Evolutionary conservation across 1,284 basidiomycete genomes (phyloP), one percentile per base, ranked within the genome.

Genomic region (Heterobasidion annosum): DNA sequence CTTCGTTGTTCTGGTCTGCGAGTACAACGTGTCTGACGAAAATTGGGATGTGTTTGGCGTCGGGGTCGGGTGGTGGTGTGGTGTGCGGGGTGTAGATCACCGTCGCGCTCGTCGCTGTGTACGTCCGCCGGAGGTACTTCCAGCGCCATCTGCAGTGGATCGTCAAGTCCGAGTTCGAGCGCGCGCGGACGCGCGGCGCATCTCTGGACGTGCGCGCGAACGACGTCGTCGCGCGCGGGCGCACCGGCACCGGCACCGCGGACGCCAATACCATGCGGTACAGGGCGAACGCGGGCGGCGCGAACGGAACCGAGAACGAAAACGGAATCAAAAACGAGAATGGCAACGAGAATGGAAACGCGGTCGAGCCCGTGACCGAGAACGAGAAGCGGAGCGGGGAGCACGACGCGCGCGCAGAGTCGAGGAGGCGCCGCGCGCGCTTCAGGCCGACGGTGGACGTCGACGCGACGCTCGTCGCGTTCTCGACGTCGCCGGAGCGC

Each of bases 121-220:
- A 77, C 53, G 73, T 78, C 57, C 71, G 48, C 62, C 88, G 85
- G 63, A 73, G 80, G 63, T 92, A 89, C 68, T 91, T 93, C 66
- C 78, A 79, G 5, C 76, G 75, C 60, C 82, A 82, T 62, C 88
- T 92, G 60, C 72, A 81, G 52, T 75, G 87, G 65, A 78, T 91
- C 50, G 73, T 93, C 51, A 70, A 76, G 52, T 74, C 77, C 37
- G 73, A 79, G 45, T 44, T 62, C 33, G 57, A 62, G 37, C 55
- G 66, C 19, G 55, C 60, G 0, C 49, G 54, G 19, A 55, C 54
- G 13, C 55, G 53, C 2, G 54, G 56, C 19, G 47, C 53, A 12
- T 33, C n/a, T 3, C 4, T 40, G 37, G 37, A 40, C 6, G 15
- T 8, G n/a, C 49, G 34, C 9, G 34, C 37, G 18, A 25, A 15